Evolutionary conservation across 345 rosid species (phyloP), one percentile per base, ranked within the genome.

Genomic region (Linum trigynum): DNA sequence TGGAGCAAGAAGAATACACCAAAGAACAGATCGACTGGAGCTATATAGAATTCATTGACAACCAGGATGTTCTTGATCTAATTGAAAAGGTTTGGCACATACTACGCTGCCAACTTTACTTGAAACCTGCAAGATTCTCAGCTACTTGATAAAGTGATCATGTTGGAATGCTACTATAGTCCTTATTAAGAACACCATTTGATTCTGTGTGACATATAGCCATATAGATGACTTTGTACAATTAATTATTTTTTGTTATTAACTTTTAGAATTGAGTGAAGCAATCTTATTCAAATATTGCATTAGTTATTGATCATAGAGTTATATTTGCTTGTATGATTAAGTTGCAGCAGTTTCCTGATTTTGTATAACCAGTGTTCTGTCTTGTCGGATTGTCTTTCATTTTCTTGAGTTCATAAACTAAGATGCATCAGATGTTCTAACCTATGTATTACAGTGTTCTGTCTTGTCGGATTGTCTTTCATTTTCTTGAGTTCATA

Each of bases 1-100:
- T 62, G 65, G 65, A 62, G 50, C 65, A 62, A 62, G 65, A 62
- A 62, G 65, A 62, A 62, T 62, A 62, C 35, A 62, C 65, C 14
- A 62, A 62, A 62, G 65, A 62, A 62, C 48, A 62, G 41, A 62
- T 62, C n/a, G 17, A 62, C 35, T 62, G 65, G 65, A 62, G 65
- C 42, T 62, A 62, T 62, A 62, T 62, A 10, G 65, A 62, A 39
- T 62, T 62, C 50, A 41, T 62, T 16, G 65, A 62, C 11, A 62
- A 62, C 40, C 65, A 62, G 10, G 65, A 62, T 62, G 50, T 62
- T 62, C 51, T 62, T 39, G 65, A 62, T 62, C 43, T 62, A 35
- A 39, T 62, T 41, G 65, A 62, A 40, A 62, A 62, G 65, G 65
- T 62, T 11, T 41, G 36, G 1, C 42, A n/a, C 35, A 61, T 10